A percentile compares a stretch with the other conserved stretches of the same genome.
These are phyloP conservation scores for Stachybotrys elegans DNA, from an alignment of 2,329 filamentous ascomycete genomes.

Conservation along the genomic window DNA sequence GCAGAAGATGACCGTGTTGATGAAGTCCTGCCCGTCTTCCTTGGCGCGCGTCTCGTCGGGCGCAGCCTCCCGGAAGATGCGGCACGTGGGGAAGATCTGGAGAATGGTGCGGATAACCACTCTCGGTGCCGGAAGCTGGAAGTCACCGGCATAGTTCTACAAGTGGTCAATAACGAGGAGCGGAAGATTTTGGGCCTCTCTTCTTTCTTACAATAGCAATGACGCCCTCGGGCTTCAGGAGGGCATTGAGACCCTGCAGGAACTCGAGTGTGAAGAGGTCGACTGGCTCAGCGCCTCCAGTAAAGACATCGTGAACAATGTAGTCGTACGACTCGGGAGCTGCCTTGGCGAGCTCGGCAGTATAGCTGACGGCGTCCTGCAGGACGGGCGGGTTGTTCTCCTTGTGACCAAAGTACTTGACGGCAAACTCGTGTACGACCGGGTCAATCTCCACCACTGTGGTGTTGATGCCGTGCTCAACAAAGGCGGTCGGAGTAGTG, in stretches of 20 bases:
- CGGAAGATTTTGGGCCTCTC: too few species aligned
- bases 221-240: constrained; percentile 74
- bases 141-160: constrained; percentile 91
- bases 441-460: constrained; percentile 95
- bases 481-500: constrained; percentile 80
- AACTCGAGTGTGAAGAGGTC: constrained; percentile 86
- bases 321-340: constrained; percentile 66
- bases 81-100: constrained; percentile 80
- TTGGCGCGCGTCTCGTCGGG: constrained; percentile 42
- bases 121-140: constrained; percentile 68
- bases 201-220: constrained; percentile 84
- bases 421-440: constrained; percentile 77
- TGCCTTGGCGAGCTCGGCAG: constrained; percentile 37
- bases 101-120: constrained; percentile 80
- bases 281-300: constrained; percentile 87
- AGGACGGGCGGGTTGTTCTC: constrained; percentile 75
- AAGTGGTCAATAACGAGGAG: too few species aligned
- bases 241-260: constrained; percentile 60
- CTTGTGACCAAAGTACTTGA: constrained; percentile 75
- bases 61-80: constrained; percentile 78
- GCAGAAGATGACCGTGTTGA: constrained; percentile 97
- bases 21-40: constrained; percentile 62
- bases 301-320: constrained; percentile 97
- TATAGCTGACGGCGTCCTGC: constrained; percentile 73
- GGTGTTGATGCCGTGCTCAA: constrained; percentile 83